A percentile compares a stretch with the other conserved stretches of the same genome.
Conservation (phyloP, 108 stramenopile species). For the Cyclotella kingstonii region DNA sequence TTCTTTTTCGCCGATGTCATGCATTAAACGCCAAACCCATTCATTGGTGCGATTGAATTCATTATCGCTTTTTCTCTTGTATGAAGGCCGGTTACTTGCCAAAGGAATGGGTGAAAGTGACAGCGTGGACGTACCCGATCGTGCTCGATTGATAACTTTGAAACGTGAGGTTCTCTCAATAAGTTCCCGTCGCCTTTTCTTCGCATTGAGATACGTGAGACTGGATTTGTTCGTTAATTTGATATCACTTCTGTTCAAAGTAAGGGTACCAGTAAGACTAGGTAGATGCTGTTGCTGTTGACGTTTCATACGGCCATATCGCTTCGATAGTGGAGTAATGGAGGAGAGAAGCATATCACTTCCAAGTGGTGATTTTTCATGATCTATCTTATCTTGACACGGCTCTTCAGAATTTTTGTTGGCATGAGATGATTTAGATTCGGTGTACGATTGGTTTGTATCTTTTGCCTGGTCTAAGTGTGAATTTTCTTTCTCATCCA, state of each 20-base stretch:
- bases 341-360: slow-evolving; percentile 12
- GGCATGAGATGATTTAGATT: too few relatives aligned
- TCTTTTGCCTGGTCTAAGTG: neutral
- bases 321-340: slow-evolving; percentile 30
- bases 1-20: slow-evolving; percentile 5
- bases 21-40: slow-evolving; percentile 22
- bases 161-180: slow-evolving; percentile 5
- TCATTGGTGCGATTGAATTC: slow-evolving; percentile 5
- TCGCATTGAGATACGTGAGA: neutral
- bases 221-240: neutral
- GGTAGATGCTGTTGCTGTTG: slow-evolving; percentile 11
- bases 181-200: slow-evolving; percentile 11
- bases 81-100: slow-evolving; percentile 7
- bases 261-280: neutral
- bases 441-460: too few relatives aligned
- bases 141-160: neutral
- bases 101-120: neutral
- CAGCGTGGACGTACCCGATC: neutral
- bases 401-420: neutral
- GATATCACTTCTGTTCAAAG: neutral
- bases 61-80: slow-evolving; percentile 1
- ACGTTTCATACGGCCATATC: slow-evolving; percentile 23
- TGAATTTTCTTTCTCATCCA: neutral
- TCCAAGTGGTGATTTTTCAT: slow-evolving; percentile 14
- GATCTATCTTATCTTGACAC: slow-evolving; percentile 1